Percentiles rank a stretch among this genome's conserved stretches.
Conservation (phyloP, 2,329 filamentous ascomycete species). For the Mycosphaerella arachidis region DNA sequence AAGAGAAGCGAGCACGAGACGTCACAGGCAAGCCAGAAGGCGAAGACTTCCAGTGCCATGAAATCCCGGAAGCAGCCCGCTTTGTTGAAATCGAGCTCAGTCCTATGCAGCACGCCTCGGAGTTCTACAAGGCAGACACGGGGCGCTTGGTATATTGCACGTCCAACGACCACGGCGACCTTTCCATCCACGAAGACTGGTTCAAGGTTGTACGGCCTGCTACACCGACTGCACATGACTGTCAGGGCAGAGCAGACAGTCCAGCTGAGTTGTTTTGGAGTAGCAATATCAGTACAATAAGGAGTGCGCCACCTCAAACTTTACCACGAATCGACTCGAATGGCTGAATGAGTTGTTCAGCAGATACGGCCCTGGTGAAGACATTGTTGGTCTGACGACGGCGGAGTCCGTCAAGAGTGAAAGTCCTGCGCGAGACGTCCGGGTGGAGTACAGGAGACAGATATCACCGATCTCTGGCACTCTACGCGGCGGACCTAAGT, state of each 20-base stretch:
- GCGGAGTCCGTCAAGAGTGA: background rate
- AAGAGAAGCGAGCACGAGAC: conserved; percentile 13
- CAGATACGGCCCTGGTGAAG: background rate
- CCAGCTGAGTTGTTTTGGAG: background rate
- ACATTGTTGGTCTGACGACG: background rate
- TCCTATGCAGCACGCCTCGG: conserved; percentile 2
- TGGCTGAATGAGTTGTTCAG: background rate
- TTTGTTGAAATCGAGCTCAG: conserved; percentile 14
- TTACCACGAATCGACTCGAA: background rate
- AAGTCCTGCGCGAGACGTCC: background rate
- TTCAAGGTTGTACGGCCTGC: conserved; percentile 8
- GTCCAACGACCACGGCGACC: conserved; percentile 5
- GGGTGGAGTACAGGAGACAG: background rate
- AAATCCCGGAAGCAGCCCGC: conserved; percentile 13
- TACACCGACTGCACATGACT: background rate
- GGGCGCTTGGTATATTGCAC: conserved; percentile 14
- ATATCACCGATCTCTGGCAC: background rate
- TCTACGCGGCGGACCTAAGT: background rate
- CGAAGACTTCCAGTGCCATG: conserved; percentile 11
- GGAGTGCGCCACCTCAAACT: background rate
- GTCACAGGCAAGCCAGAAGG: conserved; percentile 12
- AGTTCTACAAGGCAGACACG: conserved; percentile 12
- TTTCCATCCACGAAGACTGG: conserved; percentile 4
- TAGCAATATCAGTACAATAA: background rate
- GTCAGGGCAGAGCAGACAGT: background rate